Evolutionary conservation across 1,139 yeast genomes (phyloP).

Genomic region (Pichia sp.): DNA sequence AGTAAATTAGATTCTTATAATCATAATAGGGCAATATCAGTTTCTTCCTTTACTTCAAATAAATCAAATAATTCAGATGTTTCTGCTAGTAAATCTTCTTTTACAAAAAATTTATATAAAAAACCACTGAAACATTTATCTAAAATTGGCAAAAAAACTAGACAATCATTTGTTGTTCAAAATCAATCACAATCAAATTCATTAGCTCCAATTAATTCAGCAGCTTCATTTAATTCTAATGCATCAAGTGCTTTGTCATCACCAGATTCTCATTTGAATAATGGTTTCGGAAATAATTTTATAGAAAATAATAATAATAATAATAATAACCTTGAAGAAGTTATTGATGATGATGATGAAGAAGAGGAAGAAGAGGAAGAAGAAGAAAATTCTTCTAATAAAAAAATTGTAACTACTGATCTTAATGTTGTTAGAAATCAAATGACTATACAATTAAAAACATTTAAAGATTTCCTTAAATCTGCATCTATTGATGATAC

Average conservation of each 20-base stretch:
- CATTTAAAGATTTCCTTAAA: slow-evolving; percentile 50
- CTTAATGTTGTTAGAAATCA: slow-evolving; percentile 49
- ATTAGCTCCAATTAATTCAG: neutral
- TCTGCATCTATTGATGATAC: slow-evolving; percentile 20
- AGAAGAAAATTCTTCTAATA: slow-evolving; percentile 17
- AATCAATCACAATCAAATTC: slow-evolving; percentile 8
- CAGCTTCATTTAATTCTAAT: slow-evolving; percentile 9
- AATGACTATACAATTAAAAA: slow-evolving; percentile 51
- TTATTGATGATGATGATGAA: slow-evolving; percentile 20
- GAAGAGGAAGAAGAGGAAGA: slow-evolving; percentile 28
- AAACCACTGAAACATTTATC: slow-evolving; percentile 23
- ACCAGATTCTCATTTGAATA: slow-evolving; percentile 10
- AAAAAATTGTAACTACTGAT: slow-evolving; percentile 30
- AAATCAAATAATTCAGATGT: slow-evolving; percentile 12
- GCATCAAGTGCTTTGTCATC: slow-evolving; percentile 11
- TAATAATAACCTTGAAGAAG: slow-evolving; percentile 21
- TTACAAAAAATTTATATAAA: slow-evolving; percentile 18
- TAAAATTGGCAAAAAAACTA: slow-evolving; percentile 22
- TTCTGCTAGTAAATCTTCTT: slow-evolving; percentile 6
- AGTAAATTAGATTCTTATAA: no score
- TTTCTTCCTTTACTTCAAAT: slow-evolving; percentile 6
- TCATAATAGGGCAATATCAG: slow-evolving; percentile 12
- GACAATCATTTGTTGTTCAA: slow-evolving; percentile 16
- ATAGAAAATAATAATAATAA: slow-evolving; percentile 9
- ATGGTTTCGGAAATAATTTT: neutral